Evolutionary conservation across 805 yeast genomes (phyloP), one percentile per base, ranked within the genome.

Genomic region (Zygotorulaspora danielsina): DNA sequence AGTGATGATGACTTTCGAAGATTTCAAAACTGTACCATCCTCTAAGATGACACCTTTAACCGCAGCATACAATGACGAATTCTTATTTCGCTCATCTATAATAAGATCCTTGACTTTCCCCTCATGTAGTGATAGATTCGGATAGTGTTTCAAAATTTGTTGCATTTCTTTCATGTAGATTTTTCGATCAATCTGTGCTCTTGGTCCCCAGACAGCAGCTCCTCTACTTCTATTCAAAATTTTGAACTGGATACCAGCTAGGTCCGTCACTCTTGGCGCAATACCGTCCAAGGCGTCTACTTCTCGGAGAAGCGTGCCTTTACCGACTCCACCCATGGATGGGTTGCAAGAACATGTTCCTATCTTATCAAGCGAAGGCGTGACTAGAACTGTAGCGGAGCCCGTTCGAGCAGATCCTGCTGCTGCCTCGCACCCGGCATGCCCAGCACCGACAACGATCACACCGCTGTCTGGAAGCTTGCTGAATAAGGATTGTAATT

Each of bases 311-410:
- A 93, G 66, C 0, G 96, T 90, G 11, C 98, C 99, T 57, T 93
- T 93, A 1, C 98, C 99, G 39, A 93, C 89, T 46, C 99, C 99
- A 25, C 98, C 99, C 82, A 88, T 85, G 30, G 85, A 88, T 7
- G 99, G 99, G 59, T 93, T 93, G 61, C 99, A 93, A 1, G 96
- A 87, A 15, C 97, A 93, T 0, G 94, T 84, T 0, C 99, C 99
- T 10, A 93, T 79, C 55, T 86, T 84, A 19, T 69, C 58, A 22
- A 78, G 55, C 32, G 70, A 73, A 1, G 96, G 97, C 0, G 98
- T 89, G 2, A 93, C 70, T 19, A 93, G 67, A 2, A 53, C 36
- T 3, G 64, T 57, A 3, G 55, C 45, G 1, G 81, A 73, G 0
- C 97, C 97, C 1, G 84, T 57, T 46, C 99, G 70, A 1, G 97